Evolutionary conservation across 2,329 filamentous ascomycete species (phyloP), one percentile per base, ranked within the genome.

Genomic region (Cercospora brassicicola): DNA sequence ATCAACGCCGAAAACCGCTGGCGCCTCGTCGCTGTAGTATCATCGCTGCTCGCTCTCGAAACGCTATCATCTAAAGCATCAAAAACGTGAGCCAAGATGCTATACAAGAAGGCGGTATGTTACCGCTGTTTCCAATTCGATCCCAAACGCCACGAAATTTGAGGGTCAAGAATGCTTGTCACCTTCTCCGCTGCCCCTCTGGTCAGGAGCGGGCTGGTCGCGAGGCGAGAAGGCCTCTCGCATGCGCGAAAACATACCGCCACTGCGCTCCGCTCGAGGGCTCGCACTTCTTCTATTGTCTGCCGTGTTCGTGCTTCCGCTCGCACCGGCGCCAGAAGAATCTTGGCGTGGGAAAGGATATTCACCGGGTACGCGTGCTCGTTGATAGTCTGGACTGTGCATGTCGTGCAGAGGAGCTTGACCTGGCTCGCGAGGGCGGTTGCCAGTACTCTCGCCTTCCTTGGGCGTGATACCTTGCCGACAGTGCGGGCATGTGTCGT

Each of bases 401-500:
- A 72, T 76, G 66, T 78, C 73, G 63, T 78, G 69, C 56, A 74
- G 65, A 4, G 77, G 76, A 20, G 73, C 73, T 63, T 78, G 72
- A 26, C 66, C 68, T 6, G 76, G 71, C 31, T 73, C 66, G 23
- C 76, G 72, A 4, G 74, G 64, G 15, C 72, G 69, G 33, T 71
- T 69, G 7, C 68, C 55, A 33, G 69, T 64, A 7, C 66, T 65
- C 7, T 66, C 68, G 13, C 67, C 73, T 20, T 77, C 75, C 59
- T 76, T 75, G 1, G 78, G 74, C 15, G 86, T 82, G 69, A 85
- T 84, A 11, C 83, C 80, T 70, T 83, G 86, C 45, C 91, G 86
- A 76, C 91, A 94, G 63, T 93, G 90, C 1, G 94, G 94, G 75
- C 94, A 98, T 0, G 94, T 97, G 75, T 97, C 93, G 79, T 97